Evolutionary conservation across 371 early-diverging fungal genomes (phyloP).

Genomic region (Rhizopus sp.): DNA sequence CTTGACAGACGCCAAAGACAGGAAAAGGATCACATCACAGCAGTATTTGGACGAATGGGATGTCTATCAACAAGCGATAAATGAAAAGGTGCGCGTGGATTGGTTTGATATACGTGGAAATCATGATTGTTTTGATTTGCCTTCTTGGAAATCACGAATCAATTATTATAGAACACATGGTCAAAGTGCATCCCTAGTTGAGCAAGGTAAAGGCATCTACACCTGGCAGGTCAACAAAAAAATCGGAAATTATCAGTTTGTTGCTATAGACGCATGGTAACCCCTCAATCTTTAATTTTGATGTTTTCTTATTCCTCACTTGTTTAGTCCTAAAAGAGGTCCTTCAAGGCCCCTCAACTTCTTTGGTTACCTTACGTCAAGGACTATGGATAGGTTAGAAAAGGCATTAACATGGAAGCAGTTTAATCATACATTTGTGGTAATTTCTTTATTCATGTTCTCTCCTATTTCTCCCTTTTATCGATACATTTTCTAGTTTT

Average conservation of each 20-base stretch:
- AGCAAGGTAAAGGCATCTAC: constrained; percentile 62
- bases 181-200: constrained; percentile 38
- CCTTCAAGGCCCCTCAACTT: constrained; percentile 89
- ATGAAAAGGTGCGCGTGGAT: constrained; percentile 42
- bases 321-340: constrained; percentile 69
- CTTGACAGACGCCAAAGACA: constrained; percentile 86
- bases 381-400: constrained; percentile 74
- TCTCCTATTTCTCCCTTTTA: neutral
- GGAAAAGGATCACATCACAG: constrained; percentile 56
- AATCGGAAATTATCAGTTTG: constrained; percentile 79
- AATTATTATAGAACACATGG: constrained; percentile 68
- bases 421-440: constrained; percentile 69
- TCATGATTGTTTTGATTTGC: constrained; percentile 82
- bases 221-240: constrained; percentile 54
- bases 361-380: constrained; percentile 80
- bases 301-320: neutral
- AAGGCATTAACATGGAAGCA: constrained; percentile 31
- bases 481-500: constrained; percentile 38
- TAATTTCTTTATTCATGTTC: neutral
- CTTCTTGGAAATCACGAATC: constrained; percentile 54
- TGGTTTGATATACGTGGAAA: constrained; percentile 89
- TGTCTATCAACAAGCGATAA: constrained; percentile 67
- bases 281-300: neutral
- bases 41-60: constrained; percentile 88
- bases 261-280: constrained; percentile 85